Percentiles rank a stretch among this genome's conserved stretches.
These are phyloP conservation scores for Saccharomycopsis fermentans DNA, from an alignment of 805 yeast species.

Conservation along the genomic window DNA sequence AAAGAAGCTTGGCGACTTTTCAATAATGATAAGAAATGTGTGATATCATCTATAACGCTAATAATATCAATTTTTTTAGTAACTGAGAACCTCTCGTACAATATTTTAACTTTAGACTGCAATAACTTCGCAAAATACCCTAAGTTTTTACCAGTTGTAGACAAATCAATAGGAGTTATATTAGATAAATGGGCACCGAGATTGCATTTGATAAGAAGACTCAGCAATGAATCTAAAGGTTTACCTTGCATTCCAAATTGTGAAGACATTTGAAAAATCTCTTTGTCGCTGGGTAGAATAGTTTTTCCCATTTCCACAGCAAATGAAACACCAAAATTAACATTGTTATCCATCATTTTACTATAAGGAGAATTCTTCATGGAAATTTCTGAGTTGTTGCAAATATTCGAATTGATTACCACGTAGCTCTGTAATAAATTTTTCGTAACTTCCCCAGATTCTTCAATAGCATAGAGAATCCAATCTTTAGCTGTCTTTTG, in stretches of 20 bases:
- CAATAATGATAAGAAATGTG: conserved; percentile 5
- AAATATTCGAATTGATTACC: conserved; percentile 28
- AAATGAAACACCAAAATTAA: conserved; percentile 78
- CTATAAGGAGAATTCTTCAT: conserved; percentile 15
- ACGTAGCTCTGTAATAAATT: conserved; percentile 72
- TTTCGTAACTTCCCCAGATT: conserved; percentile 64
- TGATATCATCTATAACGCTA: conserved; percentile 6
- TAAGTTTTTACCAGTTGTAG: not conserved
- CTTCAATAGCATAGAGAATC: conserved; percentile 48
- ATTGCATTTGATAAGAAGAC: conserved; percentile 65
- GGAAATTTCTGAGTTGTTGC: conserved; percentile 3
- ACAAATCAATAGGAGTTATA: not conserved
- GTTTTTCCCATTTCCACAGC: conserved; percentile 83
- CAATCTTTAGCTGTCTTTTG: conserved; percentile 53
- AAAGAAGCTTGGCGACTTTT: not conserved
- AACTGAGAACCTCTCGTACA: not conserved
- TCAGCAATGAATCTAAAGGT: conserved; percentile 45
- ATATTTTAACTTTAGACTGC: not conserved
- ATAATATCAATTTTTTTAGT: conserved; percentile 4
- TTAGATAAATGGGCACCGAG: conserved; percentile 8
- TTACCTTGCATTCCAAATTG: not conserved
- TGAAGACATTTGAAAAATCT: conserved; percentile 38
- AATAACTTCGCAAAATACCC: not conserved
- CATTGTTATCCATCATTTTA: conserved; percentile 29
- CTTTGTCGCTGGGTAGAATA: conserved; percentile 57